These are phyloP conservation scores for Histomonas meleagridis DNA, from an alignment of 208 protist species.

Conservation along the genomic window DNA sequence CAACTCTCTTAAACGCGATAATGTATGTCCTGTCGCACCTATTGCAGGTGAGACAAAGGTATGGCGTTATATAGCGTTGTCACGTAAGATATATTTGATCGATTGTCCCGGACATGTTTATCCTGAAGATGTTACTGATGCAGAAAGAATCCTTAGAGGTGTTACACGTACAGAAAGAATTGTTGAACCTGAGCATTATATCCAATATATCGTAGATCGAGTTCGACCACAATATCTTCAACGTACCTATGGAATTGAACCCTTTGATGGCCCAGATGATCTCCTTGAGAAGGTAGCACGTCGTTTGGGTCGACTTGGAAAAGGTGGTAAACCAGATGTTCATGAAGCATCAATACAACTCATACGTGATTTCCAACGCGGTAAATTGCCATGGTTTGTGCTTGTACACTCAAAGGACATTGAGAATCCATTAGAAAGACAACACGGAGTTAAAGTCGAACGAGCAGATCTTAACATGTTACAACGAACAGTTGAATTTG, in stretches of 20 bases:
- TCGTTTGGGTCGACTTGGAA: conserved; percentile 37
- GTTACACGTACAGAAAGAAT: conserved; percentile 78
- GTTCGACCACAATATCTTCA: conserved; percentile 83
- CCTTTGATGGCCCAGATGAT: conserved; percentile 67
- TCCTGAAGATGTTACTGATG: conserved; percentile 69
- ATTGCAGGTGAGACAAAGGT: conserved; percentile 98
- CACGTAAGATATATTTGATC: conserved; percentile 91
- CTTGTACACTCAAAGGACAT: not conserved
- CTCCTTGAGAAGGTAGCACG: conserved; percentile 85
- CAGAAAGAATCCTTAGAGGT: conserved; percentile 82
- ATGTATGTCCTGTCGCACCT: conserved; percentile 93
- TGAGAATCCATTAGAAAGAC: not conserved
- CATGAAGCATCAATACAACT: not conserved
- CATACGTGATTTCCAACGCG: conserved; percentile 26
- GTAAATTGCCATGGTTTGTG: conserved; percentile 29
- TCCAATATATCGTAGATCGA: conserved; percentile 74
- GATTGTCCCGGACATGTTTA: conserved; percentile 92
- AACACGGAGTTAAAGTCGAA: not conserved
- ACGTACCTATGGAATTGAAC: conserved; percentile 76
- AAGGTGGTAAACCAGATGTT: conserved; percentile 29
- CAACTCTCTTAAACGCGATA: conserved; percentile 77
- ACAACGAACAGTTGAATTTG: not conserved
- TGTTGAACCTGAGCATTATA: conserved; percentile 74
- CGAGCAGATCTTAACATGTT: not conserved
- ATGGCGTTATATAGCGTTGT: conserved; percentile 98